Conservation (phyloP, 106 monocot species). For the Dendrobium nobile region DNA sequence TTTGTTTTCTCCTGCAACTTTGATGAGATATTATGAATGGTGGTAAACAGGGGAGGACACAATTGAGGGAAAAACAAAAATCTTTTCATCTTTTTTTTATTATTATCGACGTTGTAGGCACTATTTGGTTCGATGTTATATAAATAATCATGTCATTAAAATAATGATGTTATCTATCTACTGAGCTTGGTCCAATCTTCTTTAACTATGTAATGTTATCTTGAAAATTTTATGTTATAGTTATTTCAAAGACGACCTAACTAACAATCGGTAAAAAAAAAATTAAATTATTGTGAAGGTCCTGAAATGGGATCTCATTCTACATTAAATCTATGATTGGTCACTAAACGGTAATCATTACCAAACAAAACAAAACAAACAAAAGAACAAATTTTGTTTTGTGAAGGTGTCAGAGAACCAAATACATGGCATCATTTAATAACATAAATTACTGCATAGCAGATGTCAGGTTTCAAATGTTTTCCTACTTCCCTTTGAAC, state of each 20-base stretch:
- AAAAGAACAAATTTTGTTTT: too few relatives aligned
- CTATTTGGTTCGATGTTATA: background rate
- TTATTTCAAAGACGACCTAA: too few relatives aligned
- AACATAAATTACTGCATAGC: too few relatives aligned
- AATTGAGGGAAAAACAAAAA: background rate
- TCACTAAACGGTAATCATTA: too few relatives aligned
- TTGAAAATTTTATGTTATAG: background rate
- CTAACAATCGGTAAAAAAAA: too few relatives aligned
- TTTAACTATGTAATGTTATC: background rate
- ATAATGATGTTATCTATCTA: background rate
- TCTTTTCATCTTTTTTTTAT: background rate
- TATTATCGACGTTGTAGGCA: background rate
- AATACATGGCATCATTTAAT: background rate
- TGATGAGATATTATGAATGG: background rate
- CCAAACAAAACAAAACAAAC: too few relatives aligned
- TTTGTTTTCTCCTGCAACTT: constrained; percentile 17
- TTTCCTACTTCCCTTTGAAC: too few relatives aligned
- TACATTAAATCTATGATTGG: too few relatives aligned
- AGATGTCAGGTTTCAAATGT: too few relatives aligned
- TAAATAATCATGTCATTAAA: background rate
- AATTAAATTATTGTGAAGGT: too few relatives aligned
- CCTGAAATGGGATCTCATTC: too few relatives aligned
- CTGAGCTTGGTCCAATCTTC: background rate
- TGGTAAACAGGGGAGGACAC: background rate
- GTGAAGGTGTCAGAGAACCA: too few relatives aligned